Percentiles rank a stretch among this genome's conserved stretches.
phyloP scores from a whole-genome alignment of 495 filamentous ascomycete genomes.

The Penicillium cataractarum region DNA sequence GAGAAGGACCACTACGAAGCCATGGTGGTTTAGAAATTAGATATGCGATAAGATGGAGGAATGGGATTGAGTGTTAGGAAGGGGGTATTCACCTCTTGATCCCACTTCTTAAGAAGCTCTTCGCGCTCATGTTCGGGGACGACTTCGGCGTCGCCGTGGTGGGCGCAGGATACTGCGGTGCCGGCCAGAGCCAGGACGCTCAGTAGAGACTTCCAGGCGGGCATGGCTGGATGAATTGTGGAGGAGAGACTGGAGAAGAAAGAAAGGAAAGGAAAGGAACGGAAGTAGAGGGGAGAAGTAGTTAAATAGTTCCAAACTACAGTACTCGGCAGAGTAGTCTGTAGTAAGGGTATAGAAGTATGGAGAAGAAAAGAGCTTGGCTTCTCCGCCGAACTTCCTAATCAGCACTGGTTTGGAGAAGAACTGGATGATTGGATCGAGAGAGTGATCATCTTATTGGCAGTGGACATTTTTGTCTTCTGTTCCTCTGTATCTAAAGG shows the following conservation, averaged over 20 bases:
- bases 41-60: constrained; percentile 12
- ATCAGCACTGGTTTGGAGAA: constrained; percentile 9
- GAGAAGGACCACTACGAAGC: constrained; percentile 80
- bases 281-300: not conserved
- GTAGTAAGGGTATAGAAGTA: too few species aligned
- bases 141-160: constrained; percentile 44
- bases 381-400: constrained; percentile 28
- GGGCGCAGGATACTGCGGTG: constrained; percentile 40
- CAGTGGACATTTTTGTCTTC: not conserved
- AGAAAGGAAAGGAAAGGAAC: not conserved
- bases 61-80: not conserved
- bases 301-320: not conserved
- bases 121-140: constrained; percentile 46
- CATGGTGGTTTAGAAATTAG: too few species aligned
- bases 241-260: constrained; percentile 20
- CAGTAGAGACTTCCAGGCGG: constrained; percentile 34
- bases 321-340: too few species aligned
- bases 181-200: constrained; percentile 43
- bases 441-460: constrained; percentile 2
- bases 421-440: not conserved
- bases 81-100: constrained; percentile 46
- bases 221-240: constrained; percentile 15
- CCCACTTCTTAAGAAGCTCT: constrained; percentile 56
- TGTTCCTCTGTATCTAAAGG: constrained; percentile 18
- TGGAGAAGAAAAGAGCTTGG: not conserved